phyloP scores from a whole-genome alignment of 2,329 filamentous ascomycete genomes.

The Fusarium sp. region DNA sequence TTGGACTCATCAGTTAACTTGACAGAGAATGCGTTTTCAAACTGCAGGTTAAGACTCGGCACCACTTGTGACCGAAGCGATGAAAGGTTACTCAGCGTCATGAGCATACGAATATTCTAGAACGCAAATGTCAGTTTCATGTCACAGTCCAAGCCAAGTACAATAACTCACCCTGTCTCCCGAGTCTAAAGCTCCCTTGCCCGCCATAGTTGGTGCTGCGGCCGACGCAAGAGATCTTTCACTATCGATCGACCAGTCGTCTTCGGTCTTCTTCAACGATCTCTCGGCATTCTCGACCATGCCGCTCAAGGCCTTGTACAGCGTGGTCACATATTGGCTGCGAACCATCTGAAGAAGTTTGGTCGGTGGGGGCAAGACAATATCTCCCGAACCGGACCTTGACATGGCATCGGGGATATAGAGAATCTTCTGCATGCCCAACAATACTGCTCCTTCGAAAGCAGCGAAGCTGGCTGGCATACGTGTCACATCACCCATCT shows the following conservation, averaged over 20 bases:
- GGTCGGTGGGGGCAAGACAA: constrained; percentile 84
- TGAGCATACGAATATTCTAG: constrained; percentile 89
- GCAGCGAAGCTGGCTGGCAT: constrained; percentile 89
- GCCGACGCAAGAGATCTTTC: constrained; percentile 55
- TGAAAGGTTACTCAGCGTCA: constrained; percentile 93
- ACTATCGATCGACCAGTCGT: constrained; percentile 67
- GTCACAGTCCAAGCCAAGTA: constrained; percentile 1
- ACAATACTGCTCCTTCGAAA: constrained; percentile 84
- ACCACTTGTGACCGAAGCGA: constrained; percentile 84
- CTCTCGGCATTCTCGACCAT: constrained; percentile 97
- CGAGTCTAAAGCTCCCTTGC: constrained; percentile 64
- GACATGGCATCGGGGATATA: constrained; percentile 89
- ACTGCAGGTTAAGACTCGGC: constrained; percentile 88
- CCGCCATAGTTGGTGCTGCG: constrained; percentile 53
- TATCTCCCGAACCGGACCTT: constrained; percentile 77
- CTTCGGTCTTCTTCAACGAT: constrained; percentile 71
- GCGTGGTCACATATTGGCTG: constrained; percentile 89
- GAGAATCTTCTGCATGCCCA: constrained; percentile 92
- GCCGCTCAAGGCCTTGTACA: constrained; percentile 93
- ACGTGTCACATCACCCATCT: constrained; percentile 86
- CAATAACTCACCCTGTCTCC: constrained; percentile 64
- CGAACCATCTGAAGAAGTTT: constrained; percentile 93
- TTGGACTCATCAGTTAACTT: constrained; percentile 94
- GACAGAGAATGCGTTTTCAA: constrained; percentile 93
- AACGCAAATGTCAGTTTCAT: constrained; percentile 42